These are phyloP conservation scores for Rutstroemia sp. DNA, from an alignment of 2,329 filamentous ascomycete genomes.

Conservation along the genomic window DNA sequence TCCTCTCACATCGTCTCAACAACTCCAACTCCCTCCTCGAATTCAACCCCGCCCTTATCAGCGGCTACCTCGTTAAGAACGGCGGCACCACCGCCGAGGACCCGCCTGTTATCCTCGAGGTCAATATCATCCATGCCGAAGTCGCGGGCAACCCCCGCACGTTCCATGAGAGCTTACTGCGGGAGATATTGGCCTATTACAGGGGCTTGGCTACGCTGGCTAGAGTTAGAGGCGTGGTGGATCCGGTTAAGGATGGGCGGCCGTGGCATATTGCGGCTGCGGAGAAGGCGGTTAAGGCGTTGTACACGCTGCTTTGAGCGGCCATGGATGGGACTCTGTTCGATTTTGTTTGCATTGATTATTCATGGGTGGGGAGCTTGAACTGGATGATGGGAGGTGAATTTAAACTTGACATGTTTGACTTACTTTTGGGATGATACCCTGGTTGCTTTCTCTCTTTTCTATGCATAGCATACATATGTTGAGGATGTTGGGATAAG, in stretches of 20 bases:
- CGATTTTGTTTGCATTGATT: too few relatives aligned
- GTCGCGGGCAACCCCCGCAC: slow-evolving; percentile 29
- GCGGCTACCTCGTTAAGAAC: slow-evolving; percentile 60
- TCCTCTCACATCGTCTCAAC: slow-evolving; percentile 59
- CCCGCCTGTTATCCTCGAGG: slow-evolving; percentile 52
- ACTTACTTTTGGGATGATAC: not conserved
- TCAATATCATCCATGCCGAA: slow-evolving; percentile 53
- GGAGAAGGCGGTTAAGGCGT: slow-evolving; percentile 57
- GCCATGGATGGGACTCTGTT: not conserved
- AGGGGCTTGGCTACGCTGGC: slow-evolving; percentile 62
- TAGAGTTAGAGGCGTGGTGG: slow-evolving; percentile 55
- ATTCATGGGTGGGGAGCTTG: too few relatives aligned
- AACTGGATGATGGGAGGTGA: not conserved
- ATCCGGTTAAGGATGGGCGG: slow-evolving; percentile 51
- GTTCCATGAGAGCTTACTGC: slow-evolving; percentile 53
- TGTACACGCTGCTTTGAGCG: slow-evolving; percentile 55
- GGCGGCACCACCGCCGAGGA: slow-evolving; percentile 49
- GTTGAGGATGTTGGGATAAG: not conserved
- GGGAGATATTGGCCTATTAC: slow-evolving; percentile 65
- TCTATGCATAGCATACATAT: not conserved
- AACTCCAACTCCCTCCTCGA: slow-evolving; percentile 50
- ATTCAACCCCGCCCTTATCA: slow-evolving; percentile 49
- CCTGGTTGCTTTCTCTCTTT: not conserved
- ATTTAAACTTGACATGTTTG: not conserved
- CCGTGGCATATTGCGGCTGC: slow-evolving; percentile 74